Conservation (phyloP, 202 grass and related monocot genomes). For the Panicum virgatum region DNA sequence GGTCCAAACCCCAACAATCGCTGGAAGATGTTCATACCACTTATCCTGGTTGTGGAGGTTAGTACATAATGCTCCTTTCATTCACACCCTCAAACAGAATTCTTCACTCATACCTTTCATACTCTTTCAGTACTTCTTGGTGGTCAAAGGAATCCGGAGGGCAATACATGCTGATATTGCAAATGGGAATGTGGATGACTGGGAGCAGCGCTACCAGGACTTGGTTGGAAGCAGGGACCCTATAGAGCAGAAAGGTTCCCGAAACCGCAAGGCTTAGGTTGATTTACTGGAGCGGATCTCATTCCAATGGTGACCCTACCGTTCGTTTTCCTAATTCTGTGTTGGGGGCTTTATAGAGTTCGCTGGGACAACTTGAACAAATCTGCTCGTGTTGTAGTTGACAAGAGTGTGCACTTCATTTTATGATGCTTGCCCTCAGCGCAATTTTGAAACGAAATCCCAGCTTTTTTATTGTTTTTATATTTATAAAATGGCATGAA, state of each 20-base stretch:
- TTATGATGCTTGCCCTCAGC: conserved; percentile 18
- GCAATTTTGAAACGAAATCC: conserved; percentile 45
- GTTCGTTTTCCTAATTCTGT: conserved; percentile 23
- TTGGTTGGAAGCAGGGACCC: conserved; percentile 55
- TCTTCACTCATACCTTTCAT: conserved; percentile 15
- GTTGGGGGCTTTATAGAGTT: conserved; percentile 47
- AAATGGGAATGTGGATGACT: conserved; percentile 64
- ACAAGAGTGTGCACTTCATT: conserved; percentile 31
- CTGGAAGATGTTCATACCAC: conserved; percentile 84
- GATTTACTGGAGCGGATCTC: background rate
- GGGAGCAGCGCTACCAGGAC: conserved; percentile 82
- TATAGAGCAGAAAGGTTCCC: conserved; percentile 38
- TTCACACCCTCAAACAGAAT: background rate
- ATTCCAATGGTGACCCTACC: background rate
- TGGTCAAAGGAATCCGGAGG: conserved; percentile 78
- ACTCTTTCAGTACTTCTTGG: conserved; percentile 72
- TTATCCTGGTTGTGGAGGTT: conserved; percentile 81
- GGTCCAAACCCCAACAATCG: conserved; percentile 86
- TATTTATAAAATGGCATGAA: background rate
- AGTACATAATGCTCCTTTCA: background rate
- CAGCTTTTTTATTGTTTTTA: background rate
- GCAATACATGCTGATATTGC: conserved; percentile 62
- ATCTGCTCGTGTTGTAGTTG: conserved; percentile 34
- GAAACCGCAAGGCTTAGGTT: conserved; percentile 40
- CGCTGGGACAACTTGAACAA: conserved; percentile 32